A percentile compares a stretch with the other conserved stretches of the same genome.
Evolutionary conservation across 805 yeast species (phyloP).

Genomic region (Starmerella scarabaei): DNA sequence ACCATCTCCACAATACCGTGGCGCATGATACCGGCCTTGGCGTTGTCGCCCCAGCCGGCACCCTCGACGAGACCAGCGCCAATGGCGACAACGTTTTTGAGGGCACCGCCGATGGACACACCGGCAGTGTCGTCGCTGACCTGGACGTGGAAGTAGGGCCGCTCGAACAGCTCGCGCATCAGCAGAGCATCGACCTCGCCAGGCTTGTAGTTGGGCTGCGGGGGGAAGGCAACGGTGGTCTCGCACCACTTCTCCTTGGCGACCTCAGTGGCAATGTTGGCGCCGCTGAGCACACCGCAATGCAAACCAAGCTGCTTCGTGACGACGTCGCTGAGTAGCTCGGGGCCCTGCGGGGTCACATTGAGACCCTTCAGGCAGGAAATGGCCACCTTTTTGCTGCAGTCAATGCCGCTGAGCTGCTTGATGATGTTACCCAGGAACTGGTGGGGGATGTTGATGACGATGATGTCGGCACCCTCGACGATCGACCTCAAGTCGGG

Average conservation of each 20-base stretch:
- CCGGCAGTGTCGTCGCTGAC: constrained; percentile 91
- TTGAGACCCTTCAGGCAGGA: constrained; percentile 94
- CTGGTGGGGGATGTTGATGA: constrained; percentile 96
- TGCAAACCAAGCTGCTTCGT: constrained; percentile 68
- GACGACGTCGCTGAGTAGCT: constrained; percentile 66
- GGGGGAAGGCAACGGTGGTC: constrained; percentile 85
- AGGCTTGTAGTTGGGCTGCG: constrained; percentile 52
- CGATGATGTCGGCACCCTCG: constrained; percentile 66
- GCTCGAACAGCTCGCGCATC: constrained; percentile 77
- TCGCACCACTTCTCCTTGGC: constrained; percentile 95
- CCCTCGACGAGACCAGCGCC: constrained; percentile 98
- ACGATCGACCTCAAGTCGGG: constrained; percentile 72
- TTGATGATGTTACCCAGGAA: constrained; percentile 65
- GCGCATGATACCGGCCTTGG: constrained; percentile 95
- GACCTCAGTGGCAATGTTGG: constrained; percentile 93
- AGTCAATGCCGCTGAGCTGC: constrained; percentile 65
- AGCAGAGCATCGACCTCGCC: constrained; percentile 66
- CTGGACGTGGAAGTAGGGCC: constrained; percentile 95
- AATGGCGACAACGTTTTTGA: constrained; percentile 89
- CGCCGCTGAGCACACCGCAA: constrained; percentile 96
- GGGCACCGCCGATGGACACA: constrained; percentile 91
- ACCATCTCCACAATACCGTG: constrained; percentile 86
- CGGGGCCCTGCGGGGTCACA: constrained; percentile 73
- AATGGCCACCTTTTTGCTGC: constrained; percentile 65
- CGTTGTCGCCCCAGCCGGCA: constrained; percentile 97